Conservation (phyloP, 2,329 filamentous ascomycete species). For the Sclerotiophoma versabilis region DNA sequence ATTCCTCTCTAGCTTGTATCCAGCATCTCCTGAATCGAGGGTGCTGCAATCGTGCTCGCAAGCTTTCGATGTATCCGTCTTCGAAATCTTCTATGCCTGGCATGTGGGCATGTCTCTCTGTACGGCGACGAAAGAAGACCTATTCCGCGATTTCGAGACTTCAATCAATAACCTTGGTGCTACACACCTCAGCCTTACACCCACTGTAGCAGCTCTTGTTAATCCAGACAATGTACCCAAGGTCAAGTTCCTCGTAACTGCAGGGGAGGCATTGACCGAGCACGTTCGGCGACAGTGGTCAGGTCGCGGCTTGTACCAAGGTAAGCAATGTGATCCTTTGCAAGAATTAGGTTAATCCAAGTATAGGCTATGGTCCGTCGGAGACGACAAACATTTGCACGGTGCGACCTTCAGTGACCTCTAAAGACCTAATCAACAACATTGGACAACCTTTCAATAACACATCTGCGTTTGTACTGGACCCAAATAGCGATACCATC, state of each 20-base stretch:
- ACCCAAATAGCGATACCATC: conserved; percentile 45
- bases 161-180: conserved; percentile 69
- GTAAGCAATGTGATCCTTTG: conserved; percentile 35
- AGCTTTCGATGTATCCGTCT: conserved; percentile 86
- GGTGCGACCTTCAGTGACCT: conserved; percentile 67
- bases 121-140: conserved; percentile 73
- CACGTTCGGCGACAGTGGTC: conserved; percentile 75
- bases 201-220: conserved; percentile 81
- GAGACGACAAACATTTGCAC: conserved; percentile 91
- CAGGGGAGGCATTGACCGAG: conserved; percentile 79
- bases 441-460: conserved; percentile 79
- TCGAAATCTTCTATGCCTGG: conserved; percentile 90
- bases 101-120: conserved; percentile 79
- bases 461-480: conserved; percentile 74
- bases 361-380: conserved; percentile 74
- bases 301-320: conserved; percentile 73
- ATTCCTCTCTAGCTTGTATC: conserved; percentile 71
- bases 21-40: conserved; percentile 60
- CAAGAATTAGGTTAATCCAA: background rate
- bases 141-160: conserved; percentile 75
- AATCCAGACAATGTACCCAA: conserved; percentile 70
- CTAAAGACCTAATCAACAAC: conserved; percentile 70
- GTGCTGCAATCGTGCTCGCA: conserved; percentile 84
- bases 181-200: conserved; percentile 85
- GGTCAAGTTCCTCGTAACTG: conserved; percentile 79